Evolutionary conservation across 2,329 filamentous ascomycete genomes (phyloP).

Genomic region (Phoma sp.): DNA sequence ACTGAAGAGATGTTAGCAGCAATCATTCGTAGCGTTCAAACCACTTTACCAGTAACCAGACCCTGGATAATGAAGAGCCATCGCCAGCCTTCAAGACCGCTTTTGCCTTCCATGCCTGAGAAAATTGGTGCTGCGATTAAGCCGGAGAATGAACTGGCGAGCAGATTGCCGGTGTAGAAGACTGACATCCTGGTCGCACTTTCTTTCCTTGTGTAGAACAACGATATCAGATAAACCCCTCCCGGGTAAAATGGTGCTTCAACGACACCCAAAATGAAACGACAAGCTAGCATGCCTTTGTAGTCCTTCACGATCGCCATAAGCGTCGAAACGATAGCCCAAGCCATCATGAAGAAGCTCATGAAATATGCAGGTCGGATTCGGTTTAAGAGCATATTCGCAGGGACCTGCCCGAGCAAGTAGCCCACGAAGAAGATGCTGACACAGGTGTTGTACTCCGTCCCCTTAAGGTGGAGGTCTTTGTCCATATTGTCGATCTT

Average conservation of each 20-base stretch:
- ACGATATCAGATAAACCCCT: conserved; percentile 44
- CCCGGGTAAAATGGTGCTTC: conserved; percentile 45
- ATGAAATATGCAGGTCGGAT: conserved; percentile 40
- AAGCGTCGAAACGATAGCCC: conserved; percentile 43
- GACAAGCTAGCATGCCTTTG: conserved; percentile 38
- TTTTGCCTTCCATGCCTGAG: conserved; percentile 45
- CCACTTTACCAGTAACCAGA: conserved; percentile 35
- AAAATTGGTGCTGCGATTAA: conserved; percentile 49
- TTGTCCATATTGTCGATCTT: conserved; percentile 66
- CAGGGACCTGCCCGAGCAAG: conserved; percentile 46
- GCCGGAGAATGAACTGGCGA: conserved; percentile 51
- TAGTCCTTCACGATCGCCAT: conserved; percentile 38
- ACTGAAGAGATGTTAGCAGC: conserved; percentile 2
- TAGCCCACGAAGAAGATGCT: conserved; percentile 63
- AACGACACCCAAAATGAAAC: conserved; percentile 35
- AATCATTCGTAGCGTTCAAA: neutral
- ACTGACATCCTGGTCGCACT: conserved; percentile 41
- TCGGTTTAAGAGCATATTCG: conserved; percentile 51
- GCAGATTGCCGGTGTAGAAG: conserved; percentile 49
- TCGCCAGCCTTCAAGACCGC: conserved; percentile 51
- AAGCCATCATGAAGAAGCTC: conserved; percentile 42
- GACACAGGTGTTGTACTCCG: conserved; percentile 66
- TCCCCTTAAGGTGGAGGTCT: conserved; percentile 60
- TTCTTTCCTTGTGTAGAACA: conserved; percentile 48
- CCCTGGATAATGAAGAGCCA: conserved; percentile 55